These are phyloP conservation scores for Tylopilus plumbeoviolaceoides DNA, from an alignment of 768 basidiomycete genomes.

Conservation along the genomic window DNA sequence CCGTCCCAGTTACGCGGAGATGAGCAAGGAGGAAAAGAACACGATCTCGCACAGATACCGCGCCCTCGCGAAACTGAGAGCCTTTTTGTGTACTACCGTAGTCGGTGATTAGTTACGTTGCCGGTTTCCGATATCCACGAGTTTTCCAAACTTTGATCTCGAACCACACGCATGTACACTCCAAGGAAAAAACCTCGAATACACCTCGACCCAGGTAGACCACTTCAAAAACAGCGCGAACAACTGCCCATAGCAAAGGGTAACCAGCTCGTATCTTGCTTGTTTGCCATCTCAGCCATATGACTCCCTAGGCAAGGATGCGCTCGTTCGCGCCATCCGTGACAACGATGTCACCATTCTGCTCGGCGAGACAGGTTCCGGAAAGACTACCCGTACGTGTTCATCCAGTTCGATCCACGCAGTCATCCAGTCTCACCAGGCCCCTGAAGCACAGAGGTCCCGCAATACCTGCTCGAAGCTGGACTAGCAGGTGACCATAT, in stretches of 20 bases:
- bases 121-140: conserved; percentile 15
- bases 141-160: neutral
- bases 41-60: conserved; percentile 61
- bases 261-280: conserved; percentile 19
- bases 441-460: conserved; percentile 68
- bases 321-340: conserved; percentile 65
- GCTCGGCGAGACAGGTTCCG: conserved; percentile 95
- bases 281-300: neutral
- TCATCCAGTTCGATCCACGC: neutral
- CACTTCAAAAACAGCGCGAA: conserved; percentile 58
- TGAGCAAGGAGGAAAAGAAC: conserved; percentile 61
- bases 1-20: conserved; percentile 56
- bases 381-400: conserved; percentile 93
- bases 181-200: conserved; percentile 28
- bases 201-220: conserved; percentile 12
- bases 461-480: conserved; percentile 89
- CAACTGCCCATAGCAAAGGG: conserved; percentile 80
- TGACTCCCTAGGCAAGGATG: conserved; percentile 57
- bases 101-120: conserved; percentile 9
- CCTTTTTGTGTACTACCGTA: conserved; percentile 26
- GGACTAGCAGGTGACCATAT: conserved; percentile 66
- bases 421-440: conserved; percentile 16
- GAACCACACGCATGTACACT: conserved; percentile 14
- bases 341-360: conserved; percentile 84
- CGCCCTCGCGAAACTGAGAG: conserved; percentile 55